Conservation (phyloP, 805 yeast species). For the Zygoascus ofunaensis region DNA sequence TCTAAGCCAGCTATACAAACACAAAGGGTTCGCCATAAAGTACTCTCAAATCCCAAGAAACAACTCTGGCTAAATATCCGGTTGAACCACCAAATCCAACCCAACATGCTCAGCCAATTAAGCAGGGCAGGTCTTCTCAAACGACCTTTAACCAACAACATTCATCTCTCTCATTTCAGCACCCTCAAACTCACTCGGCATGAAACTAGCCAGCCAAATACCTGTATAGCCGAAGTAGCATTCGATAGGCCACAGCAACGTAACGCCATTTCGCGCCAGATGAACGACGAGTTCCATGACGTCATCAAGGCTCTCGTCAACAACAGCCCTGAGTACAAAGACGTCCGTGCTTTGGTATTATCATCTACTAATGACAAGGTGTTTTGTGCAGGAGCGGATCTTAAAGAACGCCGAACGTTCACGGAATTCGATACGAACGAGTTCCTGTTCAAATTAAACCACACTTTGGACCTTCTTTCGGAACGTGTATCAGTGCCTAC, state of each 20-base stretch:
- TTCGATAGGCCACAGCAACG: slow-evolving; percentile 27
- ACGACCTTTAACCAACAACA: no score
- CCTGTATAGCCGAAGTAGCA: slow-evolving; percentile 19
- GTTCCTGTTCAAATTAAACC: slow-evolving; percentile 23
- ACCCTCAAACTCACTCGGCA: slow-evolving; percentile 1
- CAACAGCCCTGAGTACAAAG: slow-evolving; percentile 12
- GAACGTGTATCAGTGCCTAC: slow-evolving; percentile 29
- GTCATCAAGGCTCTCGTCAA: slow-evolving; percentile 16
- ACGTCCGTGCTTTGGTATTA: slow-evolving; percentile 21
- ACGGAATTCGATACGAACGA: slow-evolving; percentile 23
- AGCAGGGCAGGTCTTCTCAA: no score
- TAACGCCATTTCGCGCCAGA: slow-evolving; percentile 25
- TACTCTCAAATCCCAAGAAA: no score
- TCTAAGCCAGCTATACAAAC: no score
- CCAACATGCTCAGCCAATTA: no score
- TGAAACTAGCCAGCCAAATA: slow-evolving; percentile 2
- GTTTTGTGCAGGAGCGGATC: slow-evolving; percentile 36
- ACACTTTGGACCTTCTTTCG: slow-evolving; percentile 26
- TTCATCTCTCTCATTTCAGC: no score
- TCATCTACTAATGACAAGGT: slow-evolving; percentile 19
- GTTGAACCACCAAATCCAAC: no score
- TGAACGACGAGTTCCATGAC: slow-evolving; percentile 21
- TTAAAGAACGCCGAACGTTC: slow-evolving; percentile 31
- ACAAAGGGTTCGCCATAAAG: no score
- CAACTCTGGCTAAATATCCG: no score